phyloP scores from a whole-genome alignment of 345 rosid genomes.

The Pugionium dolabratum region DNA sequence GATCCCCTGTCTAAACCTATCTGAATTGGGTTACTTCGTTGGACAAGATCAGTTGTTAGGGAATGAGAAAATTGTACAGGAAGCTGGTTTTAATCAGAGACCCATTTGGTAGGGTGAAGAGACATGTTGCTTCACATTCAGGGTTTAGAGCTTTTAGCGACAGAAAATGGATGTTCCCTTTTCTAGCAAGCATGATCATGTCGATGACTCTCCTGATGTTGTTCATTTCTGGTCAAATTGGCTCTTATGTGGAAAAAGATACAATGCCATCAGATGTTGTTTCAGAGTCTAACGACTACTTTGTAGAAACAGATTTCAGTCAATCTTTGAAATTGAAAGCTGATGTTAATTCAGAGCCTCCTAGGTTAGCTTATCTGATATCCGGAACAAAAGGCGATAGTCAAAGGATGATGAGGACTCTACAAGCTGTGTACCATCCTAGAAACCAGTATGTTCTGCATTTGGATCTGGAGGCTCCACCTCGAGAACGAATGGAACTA shows the following conservation, averaged over 20 bases:
- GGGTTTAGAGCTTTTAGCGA: slow-evolving; percentile 65
- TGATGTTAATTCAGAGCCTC: slow-evolving; percentile 38
- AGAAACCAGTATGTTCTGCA: slow-evolving; percentile 79
- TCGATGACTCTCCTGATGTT: slow-evolving; percentile 62
- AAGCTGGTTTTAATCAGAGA: slow-evolving; percentile 47
- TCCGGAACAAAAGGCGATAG: slow-evolving; percentile 86
- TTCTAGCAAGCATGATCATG: slow-evolving; percentile 73
- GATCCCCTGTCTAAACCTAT: neutral
- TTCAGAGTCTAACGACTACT: slow-evolving; percentile 55
- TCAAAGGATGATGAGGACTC: slow-evolving; percentile 63
- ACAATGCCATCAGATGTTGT: slow-evolving; percentile 48
- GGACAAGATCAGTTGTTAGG: neutral
- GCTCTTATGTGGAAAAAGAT: slow-evolving; percentile 49
- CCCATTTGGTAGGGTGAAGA: neutral
- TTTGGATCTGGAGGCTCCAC: slow-evolving; percentile 77
- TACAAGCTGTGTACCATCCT: slow-evolving; percentile 85
- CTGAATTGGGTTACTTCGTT: slow-evolving; percentile 12
- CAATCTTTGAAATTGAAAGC: slow-evolving; percentile 40
- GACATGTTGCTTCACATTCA: slow-evolving; percentile 33
- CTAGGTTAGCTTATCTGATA: slow-evolving; percentile 73
- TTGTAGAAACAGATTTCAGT: slow-evolving; percentile 66
- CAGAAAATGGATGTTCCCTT: slow-evolving; percentile 82
- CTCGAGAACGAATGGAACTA: slow-evolving; percentile 70
- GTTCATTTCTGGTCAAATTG: slow-evolving; percentile 45
- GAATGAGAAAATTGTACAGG: slow-evolving; percentile 55